Evolutionary conservation across 768 basidiomycete genomes (phyloP).

Genomic region (Coprinopsis strossmayeri): DNA sequence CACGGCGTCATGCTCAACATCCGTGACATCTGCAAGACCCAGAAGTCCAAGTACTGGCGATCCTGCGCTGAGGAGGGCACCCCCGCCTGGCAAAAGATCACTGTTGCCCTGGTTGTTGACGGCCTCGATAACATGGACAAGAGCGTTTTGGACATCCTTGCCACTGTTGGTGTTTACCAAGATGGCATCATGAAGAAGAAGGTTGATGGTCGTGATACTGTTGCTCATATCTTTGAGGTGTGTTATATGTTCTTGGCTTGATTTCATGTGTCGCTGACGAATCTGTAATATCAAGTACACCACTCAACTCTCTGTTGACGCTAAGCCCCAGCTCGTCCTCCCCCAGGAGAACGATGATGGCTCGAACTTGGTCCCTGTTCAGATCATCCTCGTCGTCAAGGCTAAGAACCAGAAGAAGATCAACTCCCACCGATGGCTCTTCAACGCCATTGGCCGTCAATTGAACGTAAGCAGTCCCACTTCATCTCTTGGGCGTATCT

Average conservation of each 20-base stretch:
- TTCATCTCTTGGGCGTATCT: background rate
- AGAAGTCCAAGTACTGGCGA: slow-evolving; percentile 83
- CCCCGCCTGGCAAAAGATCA: slow-evolving; percentile 82
- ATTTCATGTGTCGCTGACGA: background rate
- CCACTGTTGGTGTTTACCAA: slow-evolving; percentile 83
- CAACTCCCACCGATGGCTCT: slow-evolving; percentile 92
- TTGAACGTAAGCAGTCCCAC: slow-evolving; percentile 45
- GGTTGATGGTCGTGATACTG: slow-evolving; percentile 73
- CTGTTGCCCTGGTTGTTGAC: slow-evolving; percentile 78
- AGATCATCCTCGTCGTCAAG: slow-evolving; percentile 86
- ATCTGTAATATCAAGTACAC: slow-evolving; percentile 59
- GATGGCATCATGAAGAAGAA: slow-evolving; percentile 90
- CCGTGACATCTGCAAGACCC: slow-evolving; percentile 89
- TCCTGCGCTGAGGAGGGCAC: slow-evolving; percentile 67
- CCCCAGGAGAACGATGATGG: slow-evolving; percentile 81
- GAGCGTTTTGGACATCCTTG: slow-evolving; percentile 73
- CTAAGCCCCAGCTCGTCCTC: slow-evolving; percentile 84
- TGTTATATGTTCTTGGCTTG: background rate
- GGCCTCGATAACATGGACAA: slow-evolving; percentile 91
- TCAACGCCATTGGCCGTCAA: slow-evolving; percentile 85
- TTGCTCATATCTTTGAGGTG: slow-evolving; percentile 80
- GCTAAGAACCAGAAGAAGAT: slow-evolving; percentile 96
- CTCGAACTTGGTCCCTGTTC: slow-evolving; percentile 89
- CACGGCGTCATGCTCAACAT: slow-evolving; percentile 94
- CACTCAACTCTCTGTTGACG: slow-evolving; percentile 88